phyloP scores from a whole-genome alignment of 768 basidiomycete species.

The Gloeophyllum trabeum region DNA sequence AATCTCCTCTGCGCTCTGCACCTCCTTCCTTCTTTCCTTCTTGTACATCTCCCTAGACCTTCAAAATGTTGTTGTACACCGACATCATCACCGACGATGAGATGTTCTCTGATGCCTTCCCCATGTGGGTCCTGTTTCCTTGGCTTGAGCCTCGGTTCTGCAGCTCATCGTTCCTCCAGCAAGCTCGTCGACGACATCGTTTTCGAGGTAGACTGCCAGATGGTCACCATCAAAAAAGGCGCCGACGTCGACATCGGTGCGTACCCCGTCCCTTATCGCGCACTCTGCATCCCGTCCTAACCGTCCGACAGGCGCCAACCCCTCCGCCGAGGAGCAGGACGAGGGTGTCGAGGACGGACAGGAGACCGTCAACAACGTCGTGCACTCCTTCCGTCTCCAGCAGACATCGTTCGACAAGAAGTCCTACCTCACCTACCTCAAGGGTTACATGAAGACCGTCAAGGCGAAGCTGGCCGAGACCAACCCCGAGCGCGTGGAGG shows the following conservation, averaged over 20 bases:
- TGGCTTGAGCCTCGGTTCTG: neutral
- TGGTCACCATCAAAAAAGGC: slow-evolving; percentile 61
- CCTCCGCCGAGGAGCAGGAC: slow-evolving; percentile 78
- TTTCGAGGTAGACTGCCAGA: slow-evolving; percentile 77
- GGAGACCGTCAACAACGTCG: slow-evolving; percentile 78
- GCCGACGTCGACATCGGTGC: slow-evolving; percentile 88
- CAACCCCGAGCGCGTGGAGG: slow-evolving; percentile 49
- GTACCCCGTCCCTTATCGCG: slow-evolving; percentile 10
- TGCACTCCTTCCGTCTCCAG: slow-evolving; percentile 85
- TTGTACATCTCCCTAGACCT: slow-evolving; percentile 7
- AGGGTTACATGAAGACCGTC: slow-evolving; percentile 92
- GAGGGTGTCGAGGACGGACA: slow-evolving; percentile 77
- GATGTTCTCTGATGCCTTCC: slow-evolving; percentile 92
- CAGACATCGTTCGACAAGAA: slow-evolving; percentile 84
- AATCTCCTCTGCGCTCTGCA: slow-evolving; percentile 6
- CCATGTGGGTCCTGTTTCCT: slow-evolving; percentile 39
- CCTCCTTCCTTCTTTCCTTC: slow-evolving; percentile 6
- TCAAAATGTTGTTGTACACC: slow-evolving; percentile 59
- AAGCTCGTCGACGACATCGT: slow-evolving; percentile 70
- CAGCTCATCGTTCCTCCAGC: slow-evolving; percentile 24
- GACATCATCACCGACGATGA: slow-evolving; percentile 77
- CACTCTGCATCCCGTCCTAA: neutral
- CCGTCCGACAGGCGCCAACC: slow-evolving; percentile 64
- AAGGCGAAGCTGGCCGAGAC: slow-evolving; percentile 49
- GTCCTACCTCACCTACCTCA: slow-evolving; percentile 69